These are phyloP conservation scores for Paramecium caudatum DNA, from an alignment of 73 alveolate genomes.

Conservation along the genomic window DNA sequence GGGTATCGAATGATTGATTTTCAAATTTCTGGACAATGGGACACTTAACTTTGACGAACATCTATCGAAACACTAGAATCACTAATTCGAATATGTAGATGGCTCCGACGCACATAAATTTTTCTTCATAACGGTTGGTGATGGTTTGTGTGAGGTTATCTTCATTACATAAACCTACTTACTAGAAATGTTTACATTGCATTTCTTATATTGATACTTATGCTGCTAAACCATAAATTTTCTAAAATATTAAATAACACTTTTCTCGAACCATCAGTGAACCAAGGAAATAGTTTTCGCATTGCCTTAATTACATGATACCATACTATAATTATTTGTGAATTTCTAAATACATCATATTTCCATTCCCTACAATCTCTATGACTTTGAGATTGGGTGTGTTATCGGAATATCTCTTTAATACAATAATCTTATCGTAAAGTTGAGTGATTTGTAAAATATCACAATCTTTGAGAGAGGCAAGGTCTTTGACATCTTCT, in stretches of 20 bases:
- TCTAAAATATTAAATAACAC: background rate
- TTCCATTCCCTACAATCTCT: background rate
- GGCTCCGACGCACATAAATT: slow-evolving; percentile 4
- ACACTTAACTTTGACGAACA: background rate
- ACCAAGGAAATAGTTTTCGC: background rate
- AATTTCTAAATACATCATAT: slow-evolving; percentile 49
- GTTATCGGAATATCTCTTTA: background rate
- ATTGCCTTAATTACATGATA: slow-evolving; percentile 44
- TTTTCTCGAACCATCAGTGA: background rate
- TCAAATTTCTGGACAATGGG: background rate
- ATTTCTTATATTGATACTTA: background rate
- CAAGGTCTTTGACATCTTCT: background rate
- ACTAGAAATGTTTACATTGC: background rate
- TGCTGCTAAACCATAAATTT: background rate
- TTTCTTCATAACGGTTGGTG: background rate
- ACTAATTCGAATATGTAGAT: slow-evolving; percentile 4
- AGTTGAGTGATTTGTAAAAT: background rate
- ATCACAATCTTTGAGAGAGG: background rate
- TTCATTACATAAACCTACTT: slow-evolving; percentile 5
- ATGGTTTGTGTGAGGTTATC: background rate
- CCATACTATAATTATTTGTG: slow-evolving; percentile 43
- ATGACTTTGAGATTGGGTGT: background rate
- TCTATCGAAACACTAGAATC: background rate
- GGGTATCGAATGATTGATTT: background rate
- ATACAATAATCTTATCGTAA: background rate